A percentile compares a stretch with the other conserved stretches of the same genome.
These are phyloP conservation scores for Penicillium canariense DNA, from an alignment of 495 filamentous ascomycete species.

Conservation along the genomic window DNA sequence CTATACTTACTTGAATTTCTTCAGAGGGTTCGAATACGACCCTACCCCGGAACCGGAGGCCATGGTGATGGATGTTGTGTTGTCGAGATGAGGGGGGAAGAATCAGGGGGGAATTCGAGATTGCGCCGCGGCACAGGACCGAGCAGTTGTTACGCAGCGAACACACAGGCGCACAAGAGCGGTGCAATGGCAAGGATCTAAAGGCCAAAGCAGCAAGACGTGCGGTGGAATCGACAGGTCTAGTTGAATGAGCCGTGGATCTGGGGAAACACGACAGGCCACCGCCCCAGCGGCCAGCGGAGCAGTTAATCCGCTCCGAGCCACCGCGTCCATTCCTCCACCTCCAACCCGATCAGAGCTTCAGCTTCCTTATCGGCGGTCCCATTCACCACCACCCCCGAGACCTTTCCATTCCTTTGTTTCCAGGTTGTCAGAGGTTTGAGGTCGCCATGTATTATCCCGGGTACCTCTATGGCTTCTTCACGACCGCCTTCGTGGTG, in stretches of 20 bases:
- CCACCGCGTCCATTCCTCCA: constrained; percentile 24
- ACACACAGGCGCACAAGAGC: not conserved
- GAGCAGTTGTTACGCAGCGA: constrained; percentile 1
- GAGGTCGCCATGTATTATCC: constrained; percentile 50
- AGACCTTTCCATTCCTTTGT: constrained; percentile 24
- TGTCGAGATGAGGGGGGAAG: constrained; percentile 15
- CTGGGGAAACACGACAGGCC: constrained; percentile 26
- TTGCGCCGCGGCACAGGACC: constrained; percentile 1
- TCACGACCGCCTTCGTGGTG: constrained; percentile 69
- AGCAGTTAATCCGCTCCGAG: constrained; percentile 31
- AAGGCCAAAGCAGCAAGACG: constrained; percentile 4
- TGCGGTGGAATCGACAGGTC: constrained; percentile 12
- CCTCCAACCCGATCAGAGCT: constrained; percentile 18
- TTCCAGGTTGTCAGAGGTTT: constrained; percentile 27
- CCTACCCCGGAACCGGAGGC: constrained; percentile 62
- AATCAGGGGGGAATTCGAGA: constrained; percentile 25
- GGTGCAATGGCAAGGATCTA: not conserved
- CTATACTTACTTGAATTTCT: constrained; percentile 92
- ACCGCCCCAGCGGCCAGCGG: constrained; percentile 21
- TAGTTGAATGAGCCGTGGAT: constrained; percentile 19
- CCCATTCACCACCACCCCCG: constrained; percentile 9
- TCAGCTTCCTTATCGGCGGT: constrained; percentile 19
- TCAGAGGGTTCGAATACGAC: constrained; percentile 97
- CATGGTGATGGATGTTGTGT: constrained; percentile 39
- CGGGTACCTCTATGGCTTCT: constrained; percentile 66